Base-by-base conservation (phyloP, 169 alveolate genomes). In the Sarcocystis neurona region DNA sequence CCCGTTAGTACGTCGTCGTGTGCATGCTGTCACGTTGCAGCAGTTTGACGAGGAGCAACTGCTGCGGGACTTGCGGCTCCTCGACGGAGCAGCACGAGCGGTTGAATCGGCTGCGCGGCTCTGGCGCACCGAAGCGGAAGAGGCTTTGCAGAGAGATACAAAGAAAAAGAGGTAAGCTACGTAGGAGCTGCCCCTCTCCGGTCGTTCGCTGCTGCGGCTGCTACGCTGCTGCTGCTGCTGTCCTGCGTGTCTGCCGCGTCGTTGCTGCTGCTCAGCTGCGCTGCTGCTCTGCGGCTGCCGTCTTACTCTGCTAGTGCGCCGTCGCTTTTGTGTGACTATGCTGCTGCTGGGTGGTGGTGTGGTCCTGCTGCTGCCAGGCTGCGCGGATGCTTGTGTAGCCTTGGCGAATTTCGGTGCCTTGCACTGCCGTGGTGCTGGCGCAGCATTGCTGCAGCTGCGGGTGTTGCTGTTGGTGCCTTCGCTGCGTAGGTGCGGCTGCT, bases 41-140 rank as follows among this genome's bases (percentile, higher is more conserved):
- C 56, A 72, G 34, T 72, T 72, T 39, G 56, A 72, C 82, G 82
- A 72, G 27, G 27, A 32, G 34, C 32, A 10, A 10, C 53, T 72
- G 3, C 58, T 72, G 39, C 47, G 56, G 34, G 82, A 72, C 53
- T 72, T 41, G 39, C 82, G 82, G 34, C 82, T 72, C 37, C 43
- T 72, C 37, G 82, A 72, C 5, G 82, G 41, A 53, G 82, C 82
- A 2, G 47, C 82, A 0, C 47, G 82, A 1, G 82, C 32, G 20
- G 82, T 72, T 18, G 82, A 72, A 32, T 47, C 82, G 2, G 82
- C 82, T 18, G 82, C 53, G 56, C 39, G 82, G 2, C 82, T 39
- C 47, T 72, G 82, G 82, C 10, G 56, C 3, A 2, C 34, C 82
- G 82, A 72, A 6, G 82, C 82, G 39, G 82, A 72, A 18, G 82